Evolutionary conservation across 2,329 filamentous ascomycete genomes (phyloP), one percentile per base, ranked within the genome.

Genomic region (Phoma sp.): DNA sequence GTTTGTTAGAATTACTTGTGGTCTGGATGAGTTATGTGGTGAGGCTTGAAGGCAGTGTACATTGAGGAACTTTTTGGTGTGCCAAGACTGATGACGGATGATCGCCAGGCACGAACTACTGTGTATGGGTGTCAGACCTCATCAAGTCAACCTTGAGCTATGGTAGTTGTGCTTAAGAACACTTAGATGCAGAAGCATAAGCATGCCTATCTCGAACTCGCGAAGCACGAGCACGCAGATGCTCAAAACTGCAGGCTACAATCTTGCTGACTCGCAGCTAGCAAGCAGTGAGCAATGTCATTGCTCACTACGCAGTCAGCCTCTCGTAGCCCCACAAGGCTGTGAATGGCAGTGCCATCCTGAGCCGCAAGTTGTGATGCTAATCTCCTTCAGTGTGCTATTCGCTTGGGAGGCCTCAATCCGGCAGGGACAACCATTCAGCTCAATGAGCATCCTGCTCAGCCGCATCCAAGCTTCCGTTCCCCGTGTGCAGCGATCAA

Each of bases 341-440:
- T 49, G 46, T 49, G 34, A 45, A 32, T 5, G 32, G 42, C 42
- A 36, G n/a, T 26, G 30, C 50, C 25, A 36, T 23, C 15, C 29
- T 46, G 34, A 28, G 34, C 20, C 21, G 37, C 36, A 36, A 45
- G 28, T n/a, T 20, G 33, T 25, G n/a, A 25, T 40, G 39, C 45
- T 40, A 34, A 40, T 34, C 28, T 45, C 39, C 30, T 34, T 39
- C 5, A 17, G 28, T 32, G 14, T 7, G 26, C 21, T 48, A 17
- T 37, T 40, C 51, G 51, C 51, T 54, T 54, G 51, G 34, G 21
- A 46, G 51, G 23, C 39, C 51, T 54, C 23, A 32, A 49, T 11
- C 7, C 2, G 26, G 39, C 23, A 17, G 21, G 38, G 10, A 18
- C 28, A 32, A 28, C 17, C 18, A 21, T 17, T 32, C 39, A 42